Evolutionary conservation across 768 basidiomycete species (phyloP), one percentile per base, ranked within the genome.

Genomic region (Botryobasidium botryosum): DNA sequence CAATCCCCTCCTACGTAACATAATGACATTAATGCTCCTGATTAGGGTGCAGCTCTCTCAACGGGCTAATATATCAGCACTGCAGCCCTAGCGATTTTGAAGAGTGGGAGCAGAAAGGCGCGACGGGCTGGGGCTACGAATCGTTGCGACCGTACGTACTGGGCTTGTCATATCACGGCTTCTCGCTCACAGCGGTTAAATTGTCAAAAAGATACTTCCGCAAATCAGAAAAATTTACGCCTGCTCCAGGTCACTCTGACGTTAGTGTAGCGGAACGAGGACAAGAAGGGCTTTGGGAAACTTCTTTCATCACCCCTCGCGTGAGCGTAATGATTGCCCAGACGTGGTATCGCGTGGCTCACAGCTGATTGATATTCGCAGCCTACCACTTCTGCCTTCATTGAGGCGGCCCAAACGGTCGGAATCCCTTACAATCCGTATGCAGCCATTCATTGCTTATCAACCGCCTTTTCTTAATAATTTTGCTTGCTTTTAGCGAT

Each of bases 1-100:
- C 17, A 8, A 33, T 33, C 17, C 17, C 17, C 31, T 33, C 31
- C 31, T 17, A 8, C 31, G 31, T 8, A 8, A 8, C 31, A 33
- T 33, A 8, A 33, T 33, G 10, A 8, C 31, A 33, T 17, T 33
- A 8, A 8, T 8, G 10, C 17, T 33, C 31, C 17, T 17, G 10
- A 17, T 33, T 17, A 8, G 8, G 8, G 54, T 82, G 80, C 45
- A 74, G 75, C 4, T 66, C 75, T 2, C 69, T 79, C 36, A 82
- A 82, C 51, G 79, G 77, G 1, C 57, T 61, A 56, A 64, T 72
- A 70, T 64, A 40, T 31, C 48, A 54, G 8, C 26, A 28, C 18
- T 48, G 51, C 20, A 40, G 21, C 24, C 49, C 51, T 5, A 28
- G 32, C 5, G 53, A 54, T 32, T 52, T 49, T 29, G 51, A 54